Percentiles rank a stretch among this genome's conserved stretches.
These are phyloP conservation scores for Aspergillus sp. DNA, from an alignment of 2,329 filamentous ascomycete genomes.

Conservation along the genomic window DNA sequence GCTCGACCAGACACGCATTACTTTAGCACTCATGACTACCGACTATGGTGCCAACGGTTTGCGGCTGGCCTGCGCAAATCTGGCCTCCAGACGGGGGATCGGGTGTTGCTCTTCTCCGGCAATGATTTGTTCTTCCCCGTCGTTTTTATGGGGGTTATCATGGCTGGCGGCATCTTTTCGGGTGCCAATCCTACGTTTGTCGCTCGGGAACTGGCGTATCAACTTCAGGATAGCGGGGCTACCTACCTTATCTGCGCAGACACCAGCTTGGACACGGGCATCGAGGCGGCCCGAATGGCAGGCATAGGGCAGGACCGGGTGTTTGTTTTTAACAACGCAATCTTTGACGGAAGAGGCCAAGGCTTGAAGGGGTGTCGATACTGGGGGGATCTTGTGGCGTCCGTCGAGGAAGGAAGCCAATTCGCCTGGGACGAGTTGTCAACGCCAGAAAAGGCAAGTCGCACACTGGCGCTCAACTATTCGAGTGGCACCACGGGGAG, in stretches of 20 bases:
- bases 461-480: slow-evolving; percentile 67
- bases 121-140: slow-evolving; percentile 71
- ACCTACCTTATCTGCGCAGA: slow-evolving; percentile 60
- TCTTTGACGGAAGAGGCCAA: slow-evolving; percentile 40
- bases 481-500: slow-evolving; percentile 70
- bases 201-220: slow-evolving; percentile 67
- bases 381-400: slow-evolving; percentile 60
- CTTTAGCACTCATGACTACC: slow-evolving; percentile 60
- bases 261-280: slow-evolving; percentile 55
- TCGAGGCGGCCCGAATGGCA: slow-evolving; percentile 60
- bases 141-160: slow-evolving; percentile 67
- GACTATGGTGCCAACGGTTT: slow-evolving; percentile 67
- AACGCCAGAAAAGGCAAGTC: slow-evolving; percentile 37
- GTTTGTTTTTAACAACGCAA: slow-evolving; percentile 61
- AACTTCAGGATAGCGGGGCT: slow-evolving; percentile 67
- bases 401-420: slow-evolving; percentile 45
- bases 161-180: slow-evolving; percentile 74
- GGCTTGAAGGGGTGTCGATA: slow-evolving; percentile 46
- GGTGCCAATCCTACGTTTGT: slow-evolving; percentile 70
- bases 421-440: slow-evolving; percentile 57
- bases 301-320: slow-evolving; percentile 53
- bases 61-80: slow-evolving; percentile 62
- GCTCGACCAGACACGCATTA: slow-evolving; percentile 62
- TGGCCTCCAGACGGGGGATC: slow-evolving; percentile 63
- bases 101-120: slow-evolving; percentile 67